Base-by-base conservation (phyloP, 1,139 yeast genomes). In the Hyphopichia fennica region DNA sequence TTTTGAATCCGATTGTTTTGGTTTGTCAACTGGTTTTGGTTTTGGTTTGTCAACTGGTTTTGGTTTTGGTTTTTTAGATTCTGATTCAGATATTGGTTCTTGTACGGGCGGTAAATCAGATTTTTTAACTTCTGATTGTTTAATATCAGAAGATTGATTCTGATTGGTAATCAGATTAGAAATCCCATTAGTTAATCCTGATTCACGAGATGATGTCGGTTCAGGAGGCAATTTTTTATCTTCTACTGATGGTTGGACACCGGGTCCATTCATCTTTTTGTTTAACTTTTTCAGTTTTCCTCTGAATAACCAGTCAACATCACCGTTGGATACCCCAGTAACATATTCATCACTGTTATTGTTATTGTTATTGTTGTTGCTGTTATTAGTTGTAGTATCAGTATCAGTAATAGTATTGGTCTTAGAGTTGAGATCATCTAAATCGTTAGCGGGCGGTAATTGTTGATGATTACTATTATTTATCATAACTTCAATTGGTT, bases 291-390 rank as follows among this genome's bases (percentile, higher is more conserved):
- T 79, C 20, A 81, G 77, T 53, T 78, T 81, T 20, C 84, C 87
- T 47, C 89, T 65, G 52, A 84, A 82, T 20, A 84, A 63, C 91
- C 91, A 84, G 53, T 84, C 90, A 11, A 84, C 88, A 54, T 84
- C 90, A 33, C 84, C 84, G 54, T 83, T 82, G 39, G 85, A 70
- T 5, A 82, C 87, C 3, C 87, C 87, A 3, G 76, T 64, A 20
- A 65, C 71, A 36, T 56, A 59, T 18, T 51, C 35, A n/a, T 25
- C 28, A 25, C 11, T n/a, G 11, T 25, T n/a, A 4, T 25, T 25
- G 4, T 25, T 25, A 25, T n/a, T n/a, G n/a, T n/a, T n/a, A n/a
- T n/a, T n/a, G n/a, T n/a, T n/a, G n/a, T n/a, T n/a, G n/a, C n/a
- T n/a, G n/a, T n/a, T n/a, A n/a, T n/a, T n/a, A n/a, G n/a, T n/a